These are phyloP conservation scores for Neurospora pannonica DNA, from an alignment of 495 filamentous ascomycete species.

Conservation along the genomic window DNA sequence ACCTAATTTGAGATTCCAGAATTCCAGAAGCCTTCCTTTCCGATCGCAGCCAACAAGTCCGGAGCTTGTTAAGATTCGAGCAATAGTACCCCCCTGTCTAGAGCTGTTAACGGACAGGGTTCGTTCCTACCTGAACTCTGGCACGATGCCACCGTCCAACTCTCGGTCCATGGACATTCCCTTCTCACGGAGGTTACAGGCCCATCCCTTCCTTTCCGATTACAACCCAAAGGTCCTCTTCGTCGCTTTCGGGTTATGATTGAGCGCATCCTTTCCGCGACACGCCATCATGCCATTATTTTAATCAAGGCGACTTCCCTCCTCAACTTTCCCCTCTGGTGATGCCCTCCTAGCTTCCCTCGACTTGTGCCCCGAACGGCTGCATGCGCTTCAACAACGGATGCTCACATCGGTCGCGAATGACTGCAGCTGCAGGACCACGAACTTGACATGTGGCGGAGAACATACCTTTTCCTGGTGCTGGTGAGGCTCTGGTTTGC, in stretches of 20 bases:
- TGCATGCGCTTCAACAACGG: not conserved
- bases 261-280: not conserved
- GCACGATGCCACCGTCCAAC: conserved; percentile 7
- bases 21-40: not conserved
- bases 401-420: conserved; percentile 2
- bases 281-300: not conserved
- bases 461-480: conserved; percentile 75
- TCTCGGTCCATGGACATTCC: conserved; percentile 1
- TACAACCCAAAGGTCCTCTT: conserved; percentile 1
- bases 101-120: conserved; percentile 2
- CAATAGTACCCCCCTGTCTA: not conserved
- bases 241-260: conserved; percentile 3
- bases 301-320: not conserved
- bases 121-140: conserved; percentile 5
- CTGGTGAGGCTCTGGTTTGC: conserved; percentile 90
- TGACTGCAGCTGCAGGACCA: conserved; percentile 2
- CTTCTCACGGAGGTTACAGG: not conserved
- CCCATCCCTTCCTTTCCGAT: not conserved
- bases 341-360: conserved; percentile 4
- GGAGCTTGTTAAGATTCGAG: not conserved
- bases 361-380: not conserved
- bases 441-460: conserved; percentile 67
- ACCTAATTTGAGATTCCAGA: not conserved
- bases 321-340: not conserved
- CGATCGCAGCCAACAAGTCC: not conserved